Evolutionary conservation across 129 eudicot genomes (phyloP).

Genomic region (Pittosporum tobira): DNA sequence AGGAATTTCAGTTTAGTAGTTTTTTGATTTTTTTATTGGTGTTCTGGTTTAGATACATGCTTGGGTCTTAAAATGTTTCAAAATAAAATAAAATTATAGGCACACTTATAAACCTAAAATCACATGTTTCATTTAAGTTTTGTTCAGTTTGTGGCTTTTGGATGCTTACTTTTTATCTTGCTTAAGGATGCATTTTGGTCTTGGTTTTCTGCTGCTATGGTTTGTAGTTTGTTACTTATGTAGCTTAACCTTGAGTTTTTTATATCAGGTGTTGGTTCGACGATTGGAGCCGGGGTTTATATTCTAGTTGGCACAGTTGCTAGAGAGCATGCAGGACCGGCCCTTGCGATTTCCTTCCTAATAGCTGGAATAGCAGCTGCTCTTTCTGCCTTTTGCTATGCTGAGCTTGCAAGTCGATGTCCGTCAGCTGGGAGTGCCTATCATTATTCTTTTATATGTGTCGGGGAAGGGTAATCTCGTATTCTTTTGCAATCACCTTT

Average conservation of each 20-base stretch:
- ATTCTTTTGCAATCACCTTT: neutral
- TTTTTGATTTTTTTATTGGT: no score
- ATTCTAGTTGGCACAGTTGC: conserved; percentile 98
- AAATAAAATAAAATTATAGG: no score
- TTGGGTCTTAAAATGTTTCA: no score
- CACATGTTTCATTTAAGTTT: neutral
- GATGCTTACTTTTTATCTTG: neutral
- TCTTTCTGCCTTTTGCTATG: conserved; percentile 96
- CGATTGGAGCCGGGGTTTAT: conserved; percentile 98
- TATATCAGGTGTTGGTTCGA: conserved; percentile 94
- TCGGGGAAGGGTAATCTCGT: conserved; percentile 83
- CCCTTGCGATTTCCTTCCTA: conserved; percentile 78
- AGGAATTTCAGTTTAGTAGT: no score
- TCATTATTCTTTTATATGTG: conserved; percentile 91
- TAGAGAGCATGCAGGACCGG: conserved; percentile 94
- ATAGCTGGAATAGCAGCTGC: conserved; percentile 99
- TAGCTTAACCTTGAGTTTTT: neutral
- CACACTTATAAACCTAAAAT: neutral
- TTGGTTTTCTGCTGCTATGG: neutral
- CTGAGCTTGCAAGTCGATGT: conserved; percentile 98
- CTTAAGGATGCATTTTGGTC: neutral
- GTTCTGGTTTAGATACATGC: no score
- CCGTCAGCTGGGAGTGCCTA: conserved; percentile 99
- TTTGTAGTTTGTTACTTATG: neutral
- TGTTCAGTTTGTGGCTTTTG: neutral